Evolutionary conservation across 768 basidiomycete species (phyloP).

Genomic region (Tylopilus rubrobrunneus): DNA sequence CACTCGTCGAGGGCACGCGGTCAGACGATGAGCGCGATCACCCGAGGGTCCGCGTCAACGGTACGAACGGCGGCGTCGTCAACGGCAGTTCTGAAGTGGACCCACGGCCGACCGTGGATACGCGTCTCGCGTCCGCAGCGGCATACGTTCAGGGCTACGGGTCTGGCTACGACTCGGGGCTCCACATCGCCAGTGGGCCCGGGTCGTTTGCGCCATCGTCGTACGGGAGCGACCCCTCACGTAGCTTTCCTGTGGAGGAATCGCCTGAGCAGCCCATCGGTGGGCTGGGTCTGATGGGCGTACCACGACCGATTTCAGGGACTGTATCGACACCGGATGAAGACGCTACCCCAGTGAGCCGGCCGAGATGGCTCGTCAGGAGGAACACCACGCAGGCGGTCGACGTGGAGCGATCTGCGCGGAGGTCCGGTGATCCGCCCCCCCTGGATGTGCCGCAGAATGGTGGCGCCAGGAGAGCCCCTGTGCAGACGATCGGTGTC

Average conservation of each 20-base stretch:
- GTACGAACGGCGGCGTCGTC: slow-evolving; percentile 6
- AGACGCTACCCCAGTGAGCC: slow-evolving; percentile 24
- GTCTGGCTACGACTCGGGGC: slow-evolving; percentile 31
- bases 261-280: slow-evolving; percentile 25
- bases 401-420: slow-evolving; percentile 17
- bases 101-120: slow-evolving; percentile 1
- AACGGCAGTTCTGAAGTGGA: not conserved
- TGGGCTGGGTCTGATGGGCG: slow-evolving; percentile 27
- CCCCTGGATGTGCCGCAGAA: slow-evolving; percentile 10
- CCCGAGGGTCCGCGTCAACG: slow-evolving; percentile 10
- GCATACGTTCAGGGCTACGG: slow-evolving; percentile 36
- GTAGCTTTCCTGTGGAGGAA: slow-evolving; percentile 27
- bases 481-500: slow-evolving; percentile 16
- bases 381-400: slow-evolving; percentile 23
- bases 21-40: slow-evolving; percentile 30
- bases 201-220: slow-evolving; percentile 16
- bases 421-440: slow-evolving; percentile 16
- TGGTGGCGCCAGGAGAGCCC: slow-evolving; percentile 17
- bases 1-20: slow-evolving; percentile 26
- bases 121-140: slow-evolving; percentile 32
- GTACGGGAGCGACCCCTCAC: slow-evolving; percentile 16
- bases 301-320: slow-evolving; percentile 19
- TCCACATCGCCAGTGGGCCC: slow-evolving; percentile 21
- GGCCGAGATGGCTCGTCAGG: slow-evolving; percentile 18
- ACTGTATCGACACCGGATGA: slow-evolving; percentile 29